Evolutionary conservation across 2,329 filamentous ascomycete genomes (phyloP).

Genomic region (Fusarium setosum): DNA sequence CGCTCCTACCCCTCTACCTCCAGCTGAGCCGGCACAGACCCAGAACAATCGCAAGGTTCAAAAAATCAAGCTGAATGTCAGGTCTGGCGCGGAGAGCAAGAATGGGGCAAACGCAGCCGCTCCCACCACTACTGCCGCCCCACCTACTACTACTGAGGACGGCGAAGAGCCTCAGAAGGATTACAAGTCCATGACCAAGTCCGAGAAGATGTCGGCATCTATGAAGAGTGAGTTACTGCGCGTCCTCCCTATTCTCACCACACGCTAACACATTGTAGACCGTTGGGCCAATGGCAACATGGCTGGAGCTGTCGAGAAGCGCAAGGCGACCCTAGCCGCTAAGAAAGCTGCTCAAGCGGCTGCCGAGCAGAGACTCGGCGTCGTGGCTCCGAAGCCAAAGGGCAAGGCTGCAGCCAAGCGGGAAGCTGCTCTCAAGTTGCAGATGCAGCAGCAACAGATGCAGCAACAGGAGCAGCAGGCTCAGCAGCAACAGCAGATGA

Average conservation of each 20-base stretch:
- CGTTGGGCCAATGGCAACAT: conserved; percentile 72
- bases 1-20: conserved; percentile 32
- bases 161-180: conserved; percentile 61
- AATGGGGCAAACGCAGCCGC: conserved; percentile 39
- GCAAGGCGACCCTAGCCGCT: conserved; percentile 68
- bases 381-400: conserved; percentile 53
- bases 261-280: conserved; percentile 52
- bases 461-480: conserved; percentile 25
- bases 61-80: conserved; percentile 55
- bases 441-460: conserved; percentile 34
- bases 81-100: conserved; percentile 42
- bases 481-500: conserved; percentile 21
- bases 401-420: conserved; percentile 49
- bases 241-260: neutral
- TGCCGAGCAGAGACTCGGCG: conserved; percentile 50
- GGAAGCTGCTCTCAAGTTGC: conserved; percentile 42
- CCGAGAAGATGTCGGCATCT: conserved; percentile 73
- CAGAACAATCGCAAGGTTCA: conserved; percentile 47
- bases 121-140: neutral
- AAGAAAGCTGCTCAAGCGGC: conserved; percentile 65
- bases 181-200: conserved; percentile 72
- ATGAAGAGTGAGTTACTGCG: conserved; percentile 66
- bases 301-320: conserved; percentile 69
- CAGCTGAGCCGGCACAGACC: conserved; percentile 31
- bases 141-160: conserved; percentile 38